Evolutionary conservation across 306 rosid species (phyloP).

Genomic region (Lablab purpureus): DNA sequence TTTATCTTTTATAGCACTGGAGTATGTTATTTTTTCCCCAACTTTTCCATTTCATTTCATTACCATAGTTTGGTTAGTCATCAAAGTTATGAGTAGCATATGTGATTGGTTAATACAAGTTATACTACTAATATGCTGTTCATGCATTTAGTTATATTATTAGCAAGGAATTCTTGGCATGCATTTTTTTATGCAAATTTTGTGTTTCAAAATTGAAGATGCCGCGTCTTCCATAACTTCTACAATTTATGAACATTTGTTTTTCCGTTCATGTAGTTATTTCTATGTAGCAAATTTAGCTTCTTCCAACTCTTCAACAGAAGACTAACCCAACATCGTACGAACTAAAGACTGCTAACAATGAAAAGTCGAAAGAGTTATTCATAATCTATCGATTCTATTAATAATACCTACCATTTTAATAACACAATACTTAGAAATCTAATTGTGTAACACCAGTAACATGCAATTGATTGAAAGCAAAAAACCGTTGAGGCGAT

Average conservation of each 20-base stretch:
- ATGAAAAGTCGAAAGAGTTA: conserved; percentile 7
- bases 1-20: background rate
- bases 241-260: conserved; percentile 7
- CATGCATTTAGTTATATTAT: background rate
- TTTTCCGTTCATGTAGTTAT: background rate
- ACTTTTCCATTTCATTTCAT: background rate
- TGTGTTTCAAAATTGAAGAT: background rate
- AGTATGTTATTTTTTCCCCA: background rate
- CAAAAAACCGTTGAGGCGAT: conserved; percentile 35
- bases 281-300: conserved; percentile 7
- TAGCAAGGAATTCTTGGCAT: background rate
- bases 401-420: conserved; percentile 12
- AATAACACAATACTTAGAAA: conserved; percentile 23
- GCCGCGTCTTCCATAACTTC: conserved; percentile 3
- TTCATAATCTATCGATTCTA: background rate
- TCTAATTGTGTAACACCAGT: conserved; percentile 32
- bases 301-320: conserved; percentile 21
- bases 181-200: background rate
- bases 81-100: background rate
- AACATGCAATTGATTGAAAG: conserved; percentile 41
- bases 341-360: background rate
- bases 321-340: conserved; percentile 13
- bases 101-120: background rate
- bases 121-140: background rate
- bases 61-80: background rate